These are phyloP conservation scores for Xerocomus spinulosus DNA, from an alignment of 768 basidiomycete genomes.

Conservation along the genomic window DNA sequence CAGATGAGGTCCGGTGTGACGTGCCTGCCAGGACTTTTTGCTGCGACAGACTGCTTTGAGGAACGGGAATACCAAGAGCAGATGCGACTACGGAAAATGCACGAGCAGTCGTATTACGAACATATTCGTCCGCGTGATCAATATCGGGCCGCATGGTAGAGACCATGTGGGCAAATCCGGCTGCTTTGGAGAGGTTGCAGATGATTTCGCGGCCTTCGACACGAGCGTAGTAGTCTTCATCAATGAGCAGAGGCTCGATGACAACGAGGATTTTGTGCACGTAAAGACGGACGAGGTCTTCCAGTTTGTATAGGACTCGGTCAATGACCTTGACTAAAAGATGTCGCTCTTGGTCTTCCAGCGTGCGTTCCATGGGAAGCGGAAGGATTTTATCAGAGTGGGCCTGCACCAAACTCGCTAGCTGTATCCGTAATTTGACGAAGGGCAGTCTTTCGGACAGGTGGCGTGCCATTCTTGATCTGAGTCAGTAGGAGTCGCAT, in stretches of 20 bases:
- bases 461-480: conserved; percentile 99
- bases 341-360: conserved; percentile 98
- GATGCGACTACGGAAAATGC: conserved; percentile 99
- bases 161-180: conserved; percentile 99
- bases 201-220: conserved; percentile 99
- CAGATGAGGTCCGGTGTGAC: conserved; percentile 96
- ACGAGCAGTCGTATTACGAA: conserved; percentile 97
- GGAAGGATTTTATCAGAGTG: conserved; percentile 98
- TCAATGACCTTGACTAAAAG: conserved; percentile 98
- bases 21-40: conserved; percentile 99
- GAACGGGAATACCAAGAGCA: conserved; percentile 98
- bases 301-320: conserved; percentile 96
- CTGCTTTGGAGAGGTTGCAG: conserved; percentile 96
- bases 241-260: conserved; percentile 97
- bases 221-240: conserved; percentile 94
- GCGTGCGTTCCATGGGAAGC: conserved; percentile 93
- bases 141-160: conserved; percentile 99
- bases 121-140: conserved; percentile 98
- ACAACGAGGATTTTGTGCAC: conserved; percentile 99
- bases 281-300: conserved; percentile 97
- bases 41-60: conserved; percentile 97
- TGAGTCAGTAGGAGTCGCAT: conserved; percentile 97
- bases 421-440: conserved; percentile 99
- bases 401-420: conserved; percentile 96
- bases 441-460: conserved; percentile 95